Evolutionary conservation across 106 monocot species (phyloP).

Genomic region (Iris macrosiphon): DNA sequence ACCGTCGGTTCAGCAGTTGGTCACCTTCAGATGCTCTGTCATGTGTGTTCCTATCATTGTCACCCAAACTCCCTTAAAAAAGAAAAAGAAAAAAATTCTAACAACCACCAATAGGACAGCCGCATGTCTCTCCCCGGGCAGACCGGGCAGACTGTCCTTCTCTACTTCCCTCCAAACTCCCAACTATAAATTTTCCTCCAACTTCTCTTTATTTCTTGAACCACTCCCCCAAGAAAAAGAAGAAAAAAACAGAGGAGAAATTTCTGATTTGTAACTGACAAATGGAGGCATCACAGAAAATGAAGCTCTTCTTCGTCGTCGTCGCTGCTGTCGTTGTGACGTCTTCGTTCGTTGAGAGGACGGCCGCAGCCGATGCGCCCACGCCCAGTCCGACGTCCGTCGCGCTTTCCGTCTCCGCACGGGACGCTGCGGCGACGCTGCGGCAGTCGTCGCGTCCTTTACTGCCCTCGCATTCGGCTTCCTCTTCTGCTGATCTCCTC

Average conservation of each 20-base stretch:
- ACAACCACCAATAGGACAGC: no score
- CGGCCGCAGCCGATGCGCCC: conserved; percentile 15
- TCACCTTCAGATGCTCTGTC: no score
- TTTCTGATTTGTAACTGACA: not conserved
- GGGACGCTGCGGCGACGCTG: no score
- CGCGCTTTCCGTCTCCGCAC: conserved; percentile 3
- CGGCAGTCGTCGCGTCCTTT: conserved; percentile 6
- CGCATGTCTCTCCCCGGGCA: not conserved
- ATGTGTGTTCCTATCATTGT: no score
- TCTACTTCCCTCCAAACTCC: no score
- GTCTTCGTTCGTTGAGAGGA: conserved; percentile 12
- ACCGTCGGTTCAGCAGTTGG: no score
- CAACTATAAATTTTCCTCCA: conserved; percentile 1
- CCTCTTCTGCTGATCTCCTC: conserved; percentile 21
- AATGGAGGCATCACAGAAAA: conserved; percentile 10
- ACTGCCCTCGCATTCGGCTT: conserved; percentile 8
- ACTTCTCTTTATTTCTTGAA: not conserved
- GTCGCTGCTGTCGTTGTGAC: conserved; percentile 10
- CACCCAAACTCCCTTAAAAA: no score
- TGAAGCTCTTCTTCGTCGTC: not conserved
- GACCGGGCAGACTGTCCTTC: not conserved
- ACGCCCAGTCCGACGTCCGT: conserved; percentile 16
- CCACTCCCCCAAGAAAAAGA: not conserved
- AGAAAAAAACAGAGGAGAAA: not conserved
- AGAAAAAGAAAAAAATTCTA: no score